A percentile compares a stretch with the other conserved stretches of the same genome.
Conservation (phyloP, 2,329 filamentous ascomycete species). For the Diplodia seriata region DNA sequence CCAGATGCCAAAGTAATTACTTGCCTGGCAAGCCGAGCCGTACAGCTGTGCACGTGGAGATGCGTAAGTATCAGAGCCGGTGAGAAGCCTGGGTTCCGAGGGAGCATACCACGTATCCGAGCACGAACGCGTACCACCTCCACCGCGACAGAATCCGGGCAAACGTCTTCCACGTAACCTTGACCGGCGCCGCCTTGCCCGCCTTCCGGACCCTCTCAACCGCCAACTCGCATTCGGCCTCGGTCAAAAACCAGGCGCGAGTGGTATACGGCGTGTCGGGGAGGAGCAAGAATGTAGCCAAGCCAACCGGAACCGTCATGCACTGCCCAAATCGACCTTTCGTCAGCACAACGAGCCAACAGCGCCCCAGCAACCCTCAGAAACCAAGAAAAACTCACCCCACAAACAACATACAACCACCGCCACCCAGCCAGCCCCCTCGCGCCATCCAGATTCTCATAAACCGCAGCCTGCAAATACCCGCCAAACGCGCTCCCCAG, state of each 20-base stretch:
- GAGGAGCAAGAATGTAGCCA: slow-evolving; percentile 4
- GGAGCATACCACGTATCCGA: slow-evolving; percentile 6
- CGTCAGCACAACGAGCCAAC: neutral
- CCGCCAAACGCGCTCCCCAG: slow-evolving; percentile 46
- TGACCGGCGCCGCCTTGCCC: slow-evolving; percentile 16
- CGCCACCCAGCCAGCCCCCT: slow-evolving; percentile 40
- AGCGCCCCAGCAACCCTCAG: neutral
- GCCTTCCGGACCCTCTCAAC: slow-evolving; percentile 18
- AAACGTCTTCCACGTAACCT: slow-evolving; percentile 18
- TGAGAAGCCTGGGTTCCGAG: too few relatives aligned
- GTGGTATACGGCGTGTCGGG: slow-evolving; percentile 24
- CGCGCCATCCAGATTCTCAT: slow-evolving; percentile 41
- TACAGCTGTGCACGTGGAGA: neutral
- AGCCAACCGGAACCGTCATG: slow-evolving; percentile 10
- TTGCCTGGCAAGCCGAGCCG: slow-evolving; percentile 42
- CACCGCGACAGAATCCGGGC: slow-evolving; percentile 9
- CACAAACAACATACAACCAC: slow-evolving; percentile 43
- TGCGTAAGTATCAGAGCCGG: neutral
- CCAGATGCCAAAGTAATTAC: slow-evolving; percentile 21
- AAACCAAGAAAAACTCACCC: slow-evolving; percentile 40
- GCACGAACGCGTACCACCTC: slow-evolving; percentile 13
- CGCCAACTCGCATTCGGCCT: neutral
- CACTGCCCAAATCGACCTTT: slow-evolving; percentile 35
- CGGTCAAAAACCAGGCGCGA: slow-evolving; percentile 5
- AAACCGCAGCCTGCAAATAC: slow-evolving; percentile 45